Conservation (phyloP, 495 filamentous ascomycete species). For the Aspergillus ellipticus region DNA sequence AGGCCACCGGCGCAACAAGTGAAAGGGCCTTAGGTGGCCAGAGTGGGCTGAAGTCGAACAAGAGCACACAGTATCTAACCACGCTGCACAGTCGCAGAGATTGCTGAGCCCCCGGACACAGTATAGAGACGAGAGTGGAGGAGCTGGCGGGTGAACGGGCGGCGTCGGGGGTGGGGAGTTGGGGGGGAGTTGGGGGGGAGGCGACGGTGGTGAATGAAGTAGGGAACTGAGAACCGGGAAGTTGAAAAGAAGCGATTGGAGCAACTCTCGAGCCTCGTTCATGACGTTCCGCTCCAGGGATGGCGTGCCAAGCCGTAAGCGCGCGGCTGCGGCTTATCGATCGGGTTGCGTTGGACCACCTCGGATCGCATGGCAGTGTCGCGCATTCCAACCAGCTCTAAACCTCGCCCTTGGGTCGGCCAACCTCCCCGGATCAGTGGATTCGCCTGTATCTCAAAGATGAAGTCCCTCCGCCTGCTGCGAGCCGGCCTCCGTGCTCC, state of each 20-base stretch:
- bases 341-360: constrained; percentile 12
- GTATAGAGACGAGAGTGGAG: background rate
- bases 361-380: constrained; percentile 7
- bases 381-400: background rate
- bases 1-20: constrained; percentile 10
- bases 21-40: constrained; percentile 14
- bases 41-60: background rate
- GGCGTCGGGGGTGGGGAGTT: constrained; percentile 1
- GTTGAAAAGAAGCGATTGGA: constrained; percentile 16
- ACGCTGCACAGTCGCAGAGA: background rate
- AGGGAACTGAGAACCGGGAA: constrained; percentile 13
- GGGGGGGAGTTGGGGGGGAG: constrained; percentile 13
- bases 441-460: background rate
- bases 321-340: constrained; percentile 17
- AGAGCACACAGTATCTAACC: constrained; percentile 9
- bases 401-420: background rate
- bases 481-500: constrained; percentile 18
- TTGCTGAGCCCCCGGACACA: background rate
- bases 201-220: constrained; percentile 10
- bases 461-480: constrained; percentile 13
- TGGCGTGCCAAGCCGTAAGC: constrained; percentile 21
- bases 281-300: constrained; percentile 25
- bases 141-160: background rate
- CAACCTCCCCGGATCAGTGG: background rate
- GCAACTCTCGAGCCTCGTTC: constrained; percentile 5